Evolutionary conservation across 306 rosid genomes (phyloP), one percentile per base, ranked within the genome.

Genomic region (Vigna radiata): DNA sequence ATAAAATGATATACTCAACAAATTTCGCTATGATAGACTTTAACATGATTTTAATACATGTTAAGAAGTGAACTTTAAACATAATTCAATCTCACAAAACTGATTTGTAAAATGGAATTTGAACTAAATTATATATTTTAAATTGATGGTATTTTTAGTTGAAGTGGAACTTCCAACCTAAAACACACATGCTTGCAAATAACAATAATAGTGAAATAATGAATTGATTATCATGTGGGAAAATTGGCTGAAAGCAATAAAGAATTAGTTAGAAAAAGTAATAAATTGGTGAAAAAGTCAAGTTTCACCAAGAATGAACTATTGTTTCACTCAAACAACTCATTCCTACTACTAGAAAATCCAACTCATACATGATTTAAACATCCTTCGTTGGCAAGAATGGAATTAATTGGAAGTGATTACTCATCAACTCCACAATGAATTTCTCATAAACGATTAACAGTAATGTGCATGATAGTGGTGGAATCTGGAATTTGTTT

Each of bases 401-500:
- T 76, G 47, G 36, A n/a, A 68, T 59, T 62, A 29, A 29, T 29
- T 76, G 64, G 73, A 58, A 62, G 63, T 43, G 73, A 76, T 82
- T 63, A 61, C 31, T 43, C 77, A 75, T 76, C 33, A 70, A 61
- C 48, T 58, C 18, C n/a, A 61, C 77, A 31, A 82, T 82, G 61
- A 60, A 62, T 72, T 55, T 66, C 46, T 72, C 68, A 66, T 77
- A 77, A 47, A 77, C 72, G 59, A 44, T 37, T 65, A 23, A 50
- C 49, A 70, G 56, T 53, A 8, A 15, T 37, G 17, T 37, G 18
- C 31, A 75, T 83, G 73, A 78, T 67, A 83, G 68, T 78, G 70
- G 73, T 78, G 70, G 73, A 82, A 77, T 78, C 83, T 74, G 37
- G 39, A 52, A 55, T 68, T 73, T 81, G 86, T 85, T 78, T 77